Conservation (phyloP, 768 basidiomycete genomes). For the Pleurotus tuoliensis region DNA sequence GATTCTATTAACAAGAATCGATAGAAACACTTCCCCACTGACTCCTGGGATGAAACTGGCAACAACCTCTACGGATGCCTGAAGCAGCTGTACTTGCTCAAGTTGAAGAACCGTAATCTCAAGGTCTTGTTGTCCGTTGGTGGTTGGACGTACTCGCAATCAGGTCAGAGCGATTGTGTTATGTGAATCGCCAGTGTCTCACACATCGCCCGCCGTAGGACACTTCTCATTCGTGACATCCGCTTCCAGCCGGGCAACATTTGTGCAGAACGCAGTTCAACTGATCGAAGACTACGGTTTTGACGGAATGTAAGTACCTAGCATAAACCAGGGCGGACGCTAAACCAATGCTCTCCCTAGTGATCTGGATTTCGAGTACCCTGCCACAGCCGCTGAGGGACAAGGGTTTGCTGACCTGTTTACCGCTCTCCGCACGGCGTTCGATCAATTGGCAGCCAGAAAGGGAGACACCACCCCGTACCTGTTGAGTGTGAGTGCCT, state of each 20-base stretch:
- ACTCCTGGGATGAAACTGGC: conserved; percentile 70
- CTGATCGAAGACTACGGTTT: conserved; percentile 74
- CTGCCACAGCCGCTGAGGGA: conserved; percentile 52
- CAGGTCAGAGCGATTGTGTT: conserved; percentile 23
- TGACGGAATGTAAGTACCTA: conserved; percentile 60
- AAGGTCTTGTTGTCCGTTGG: conserved; percentile 51
- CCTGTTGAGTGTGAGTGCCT: conserved; percentile 36
- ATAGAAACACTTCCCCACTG: conserved; percentile 68
- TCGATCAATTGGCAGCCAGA: conserved; percentile 48
- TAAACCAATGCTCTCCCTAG: conserved; percentile 24
- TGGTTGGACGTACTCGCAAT: conserved; percentile 70
- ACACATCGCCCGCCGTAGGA: conserved; percentile 24
- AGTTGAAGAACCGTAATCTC: conserved; percentile 52
- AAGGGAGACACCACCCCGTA: conserved; percentile 66
- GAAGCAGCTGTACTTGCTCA: conserved; percentile 68
- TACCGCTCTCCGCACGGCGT: conserved; percentile 56
- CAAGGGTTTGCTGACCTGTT: conserved; percentile 65
- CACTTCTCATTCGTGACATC: conserved; percentile 65
- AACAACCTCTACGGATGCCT: conserved; percentile 80
- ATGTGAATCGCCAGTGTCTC: not conserved
- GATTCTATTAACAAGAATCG: conserved; percentile 1
- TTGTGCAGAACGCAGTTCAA: conserved; percentile 58
- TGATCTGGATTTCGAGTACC: conserved; percentile 81
- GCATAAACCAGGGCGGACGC: not conserved
- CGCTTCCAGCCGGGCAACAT: conserved; percentile 45